A percentile compares a stretch with the other conserved stretches of the same genome.
Conservation (phyloP, 495 filamentous ascomycete species). For the Umbilicaria muhlenbergii region DNA sequence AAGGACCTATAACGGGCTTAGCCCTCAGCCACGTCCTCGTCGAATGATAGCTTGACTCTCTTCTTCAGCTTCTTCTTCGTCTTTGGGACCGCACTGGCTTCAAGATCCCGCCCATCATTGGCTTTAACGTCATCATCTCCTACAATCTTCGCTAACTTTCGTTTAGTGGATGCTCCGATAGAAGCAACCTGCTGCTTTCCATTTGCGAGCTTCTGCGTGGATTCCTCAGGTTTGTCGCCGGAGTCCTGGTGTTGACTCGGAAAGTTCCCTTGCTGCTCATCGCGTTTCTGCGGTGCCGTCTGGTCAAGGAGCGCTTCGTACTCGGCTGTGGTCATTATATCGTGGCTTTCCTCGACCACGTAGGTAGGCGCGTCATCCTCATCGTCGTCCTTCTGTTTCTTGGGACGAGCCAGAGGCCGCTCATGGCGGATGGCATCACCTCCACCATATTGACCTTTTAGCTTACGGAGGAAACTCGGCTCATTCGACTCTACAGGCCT, state of each 20-base stretch:
- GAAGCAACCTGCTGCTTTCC: background rate
- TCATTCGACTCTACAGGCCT: constrained; percentile 7
- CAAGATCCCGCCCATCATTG: constrained; percentile 15
- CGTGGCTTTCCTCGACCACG: constrained; percentile 22
- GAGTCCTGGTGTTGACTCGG: too few relatives aligned
- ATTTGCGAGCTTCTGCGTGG: background rate
- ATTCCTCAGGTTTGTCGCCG: background rate
- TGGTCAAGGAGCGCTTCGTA: constrained; percentile 9
- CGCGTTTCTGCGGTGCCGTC: background rate
- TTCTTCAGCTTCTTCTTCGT: constrained; percentile 9
- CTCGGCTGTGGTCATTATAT: constrained; percentile 21
- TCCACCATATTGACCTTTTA: constrained; percentile 4
- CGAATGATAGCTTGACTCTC: constrained; percentile 7
- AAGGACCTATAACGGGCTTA: background rate
- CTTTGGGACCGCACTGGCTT: constrained; percentile 19
- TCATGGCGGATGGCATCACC: constrained; percentile 12
- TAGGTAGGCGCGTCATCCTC: constrained; percentile 22
- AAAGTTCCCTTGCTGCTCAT: background rate
- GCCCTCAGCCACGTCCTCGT: constrained; percentile 1
- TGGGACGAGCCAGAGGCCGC: constrained; percentile 12
- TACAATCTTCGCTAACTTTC: constrained; percentile 7
- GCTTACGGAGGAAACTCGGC: constrained; percentile 9
- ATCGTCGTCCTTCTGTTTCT: constrained; percentile 11
- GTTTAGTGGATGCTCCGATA: constrained; percentile 4
- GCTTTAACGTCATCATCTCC: constrained; percentile 4